Conservation (phyloP, 805 yeast genomes). For the Maudiozyma serrabonitensis region DNA sequence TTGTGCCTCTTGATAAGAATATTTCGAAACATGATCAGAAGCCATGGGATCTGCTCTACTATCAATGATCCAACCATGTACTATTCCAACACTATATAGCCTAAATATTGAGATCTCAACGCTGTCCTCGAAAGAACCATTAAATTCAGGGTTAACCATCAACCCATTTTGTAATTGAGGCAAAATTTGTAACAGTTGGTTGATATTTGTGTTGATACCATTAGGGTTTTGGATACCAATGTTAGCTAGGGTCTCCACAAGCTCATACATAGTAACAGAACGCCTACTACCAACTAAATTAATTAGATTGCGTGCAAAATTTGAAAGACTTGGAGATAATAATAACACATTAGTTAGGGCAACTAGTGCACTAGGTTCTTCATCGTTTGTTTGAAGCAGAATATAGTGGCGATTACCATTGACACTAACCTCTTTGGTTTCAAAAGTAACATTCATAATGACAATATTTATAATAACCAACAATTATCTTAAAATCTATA, state of each 20-base stretch:
- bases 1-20: slow-evolving; percentile 54
- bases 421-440: slow-evolving; percentile 19
- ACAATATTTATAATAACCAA: too few species aligned
- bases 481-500: too few species aligned
- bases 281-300: slow-evolving; percentile 26
- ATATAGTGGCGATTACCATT: slow-evolving; percentile 38
- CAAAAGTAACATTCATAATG: slow-evolving; percentile 14
- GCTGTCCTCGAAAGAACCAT: slow-evolving; percentile 47
- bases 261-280: slow-evolving; percentile 29
- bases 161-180: slow-evolving; percentile 65
- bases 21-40: slow-evolving; percentile 30
- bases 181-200: slow-evolving; percentile 41
- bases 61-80: slow-evolving; percentile 79
- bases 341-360: slow-evolving; percentile 66
- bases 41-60: slow-evolving; percentile 30
- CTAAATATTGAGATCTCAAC: slow-evolving; percentile 48
- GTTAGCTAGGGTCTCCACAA: slow-evolving; percentile 45
- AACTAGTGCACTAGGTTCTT: slow-evolving; percentile 80
- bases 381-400: slow-evolving; percentile 48
- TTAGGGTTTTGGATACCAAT: slow-evolving; percentile 29
- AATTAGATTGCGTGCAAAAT: slow-evolving; percentile 12
- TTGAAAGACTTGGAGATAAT: slow-evolving; percentile 32
- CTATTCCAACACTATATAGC: slow-evolving; percentile 48
- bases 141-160: slow-evolving; percentile 60
- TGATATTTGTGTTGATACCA: slow-evolving; percentile 27